These are phyloP conservation scores for Fusarium subglutinans DNA, from an alignment of 2,329 filamentous ascomycete genomes.

Conservation along the genomic window DNA sequence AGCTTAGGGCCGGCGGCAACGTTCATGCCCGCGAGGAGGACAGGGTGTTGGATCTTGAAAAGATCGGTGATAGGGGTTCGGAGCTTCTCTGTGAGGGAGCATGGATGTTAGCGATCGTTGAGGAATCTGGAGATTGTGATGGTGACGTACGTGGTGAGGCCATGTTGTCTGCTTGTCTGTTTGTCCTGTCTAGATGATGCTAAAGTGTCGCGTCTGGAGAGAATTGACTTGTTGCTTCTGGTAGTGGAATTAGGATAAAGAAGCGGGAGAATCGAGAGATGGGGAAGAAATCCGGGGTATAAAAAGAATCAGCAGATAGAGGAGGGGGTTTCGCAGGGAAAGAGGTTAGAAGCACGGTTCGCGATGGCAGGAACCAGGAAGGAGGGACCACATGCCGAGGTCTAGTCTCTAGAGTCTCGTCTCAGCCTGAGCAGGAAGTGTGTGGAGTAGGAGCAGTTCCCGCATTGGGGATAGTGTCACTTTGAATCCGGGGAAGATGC, in stretches of 20 bases:
- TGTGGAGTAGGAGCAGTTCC: slow-evolving; percentile 17
- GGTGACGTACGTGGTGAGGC: slow-evolving; percentile 78
- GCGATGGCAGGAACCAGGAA: slow-evolving; percentile 3
- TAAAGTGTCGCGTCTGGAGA: slow-evolving; percentile 20
- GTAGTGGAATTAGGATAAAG: neutral
- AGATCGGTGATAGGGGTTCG: slow-evolving; percentile 94
- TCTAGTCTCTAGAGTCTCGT: slow-evolving; percentile 25
- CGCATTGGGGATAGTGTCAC: slow-evolving; percentile 23
- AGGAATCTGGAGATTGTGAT: neutral
- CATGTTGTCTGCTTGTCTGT: slow-evolving; percentile 60
- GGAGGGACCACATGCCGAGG: slow-evolving; percentile 39
- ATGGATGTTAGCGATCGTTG: slow-evolving; percentile 17
- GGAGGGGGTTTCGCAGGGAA: slow-evolving; percentile 19
- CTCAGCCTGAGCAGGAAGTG: slow-evolving; percentile 8
- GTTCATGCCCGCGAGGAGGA: slow-evolving; percentile 98
- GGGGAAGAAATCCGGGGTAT: slow-evolving; percentile 25
- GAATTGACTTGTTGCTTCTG: slow-evolving; percentile 22
- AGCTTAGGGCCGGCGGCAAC: slow-evolving; percentile 96
- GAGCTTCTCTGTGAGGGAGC: slow-evolving; percentile 61
- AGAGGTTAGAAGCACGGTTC: slow-evolving; percentile 9
- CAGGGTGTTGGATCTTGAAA: slow-evolving; percentile 95
- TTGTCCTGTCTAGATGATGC: slow-evolving; percentile 1
- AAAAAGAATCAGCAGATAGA: slow-evolving; percentile 36
- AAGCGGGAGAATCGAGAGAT: neutral
- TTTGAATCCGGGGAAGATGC: slow-evolving; percentile 42